Evolutionary conservation across 208 protist species (phyloP), one percentile per base, ranked within the genome.

Genomic region (Trichomonas tenax): DNA sequence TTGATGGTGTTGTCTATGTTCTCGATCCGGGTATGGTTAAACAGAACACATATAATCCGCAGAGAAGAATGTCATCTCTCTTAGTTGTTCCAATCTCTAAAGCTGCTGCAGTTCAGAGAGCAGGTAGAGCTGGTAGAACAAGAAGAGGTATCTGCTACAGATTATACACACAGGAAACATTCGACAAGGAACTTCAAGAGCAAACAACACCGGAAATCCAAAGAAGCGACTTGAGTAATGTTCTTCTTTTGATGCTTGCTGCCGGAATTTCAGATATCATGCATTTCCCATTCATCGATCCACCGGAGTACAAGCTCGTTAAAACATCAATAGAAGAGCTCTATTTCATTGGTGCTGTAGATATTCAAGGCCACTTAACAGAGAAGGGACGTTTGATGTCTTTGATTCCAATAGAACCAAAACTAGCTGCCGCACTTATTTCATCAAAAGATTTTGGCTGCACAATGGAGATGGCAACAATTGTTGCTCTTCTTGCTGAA

Each of bases 1-100:
- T 99, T 96, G 99, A 99, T 96, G 99, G 99, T 90, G 98, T 99
- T 90, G 99, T 99, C 41, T 99, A 99, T 97, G 99, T 99, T 8
- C 98, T 99, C 26, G 99, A 99, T 97, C 98, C 98, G 44, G 99
- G 99, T 34, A 99, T 99, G 96, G 98, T 98, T 86, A 99, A 99
- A 97, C 99, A 99, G 97, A 99, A 98, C 96, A 97, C 99, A 34
- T 99, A 96, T 88, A 99, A 99, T 97, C 98, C 98, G 38, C 97
- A 98, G 58, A 98, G 98, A 15, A 98, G 99, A 88, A 98, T 99
- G 17, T 99, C 99, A 96, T 98, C 98, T 40, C 97, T 99, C 34
- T 97, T 99, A 17, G 99, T 99, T 0, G 97, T 98, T 1, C 98
- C 99, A 8, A 99, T 99, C 96, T 99, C 99, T 89, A 98, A 99